phyloP scores from a whole-genome alignment of 2,329 filamentous ascomycete genomes.

The Fusarium torreyae region DNA sequence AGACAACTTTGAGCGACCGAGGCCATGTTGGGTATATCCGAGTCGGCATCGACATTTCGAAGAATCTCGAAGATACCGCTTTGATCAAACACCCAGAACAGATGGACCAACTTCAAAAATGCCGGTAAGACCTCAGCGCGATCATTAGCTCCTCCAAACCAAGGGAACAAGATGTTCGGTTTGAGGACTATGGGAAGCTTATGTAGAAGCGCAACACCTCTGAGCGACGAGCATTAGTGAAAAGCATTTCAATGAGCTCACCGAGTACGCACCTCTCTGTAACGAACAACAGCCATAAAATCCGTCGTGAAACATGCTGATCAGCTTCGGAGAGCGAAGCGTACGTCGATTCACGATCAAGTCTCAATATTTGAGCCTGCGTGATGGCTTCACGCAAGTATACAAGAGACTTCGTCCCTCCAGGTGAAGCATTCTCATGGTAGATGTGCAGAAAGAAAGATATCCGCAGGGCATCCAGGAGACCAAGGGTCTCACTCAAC shows the following conservation, averaged over 20 bases:
- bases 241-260: neutral
- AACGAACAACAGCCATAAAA: slow-evolving; percentile 65
- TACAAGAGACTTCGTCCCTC: slow-evolving; percentile 63
- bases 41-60: slow-evolving; percentile 55
- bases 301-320: slow-evolving; percentile 61
- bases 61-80: slow-evolving; percentile 65
- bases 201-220: slow-evolving; percentile 66
- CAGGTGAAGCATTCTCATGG: slow-evolving; percentile 64
- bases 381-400: slow-evolving; percentile 67
- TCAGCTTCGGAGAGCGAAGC: slow-evolving; percentile 54
- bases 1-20: slow-evolving; percentile 54
- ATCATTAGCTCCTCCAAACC: slow-evolving; percentile 56
- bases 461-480: slow-evolving; percentile 60
- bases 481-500: slow-evolving; percentile 50
- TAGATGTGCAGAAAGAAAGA: slow-evolving; percentile 69
- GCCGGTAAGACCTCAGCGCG: slow-evolving; percentile 63
- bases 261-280: slow-evolving; percentile 56
- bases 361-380: slow-evolving; percentile 63
- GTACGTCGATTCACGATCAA: slow-evolving; percentile 63
- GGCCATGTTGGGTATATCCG: slow-evolving; percentile 51
- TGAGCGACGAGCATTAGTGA: slow-evolving; percentile 36
- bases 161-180: slow-evolving; percentile 57
- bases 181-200: slow-evolving; percentile 63
- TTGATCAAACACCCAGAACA: slow-evolving; percentile 67
- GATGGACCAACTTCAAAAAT: slow-evolving; percentile 64